phyloP scores from a whole-genome alignment of 2,329 filamentous ascomycete genomes.

The Fusarium coicis region DNA sequence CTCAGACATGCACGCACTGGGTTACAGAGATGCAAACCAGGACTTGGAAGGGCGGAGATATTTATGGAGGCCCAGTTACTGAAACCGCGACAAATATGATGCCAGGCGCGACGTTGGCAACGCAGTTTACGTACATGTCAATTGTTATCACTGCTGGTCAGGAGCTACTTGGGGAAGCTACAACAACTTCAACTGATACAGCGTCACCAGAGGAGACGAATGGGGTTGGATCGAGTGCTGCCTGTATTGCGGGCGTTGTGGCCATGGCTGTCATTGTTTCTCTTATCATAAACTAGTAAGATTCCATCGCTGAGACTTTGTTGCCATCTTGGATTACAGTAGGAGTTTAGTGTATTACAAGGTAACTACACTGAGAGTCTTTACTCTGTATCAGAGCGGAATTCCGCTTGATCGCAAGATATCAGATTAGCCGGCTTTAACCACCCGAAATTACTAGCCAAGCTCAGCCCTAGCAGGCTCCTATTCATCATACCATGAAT shows the following conservation, averaged over 20 bases:
- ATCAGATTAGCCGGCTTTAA: not conserved
- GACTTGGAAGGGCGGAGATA: not conserved
- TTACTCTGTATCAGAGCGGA: not conserved
- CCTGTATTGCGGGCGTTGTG: not conserved
- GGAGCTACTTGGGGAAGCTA: not conserved
- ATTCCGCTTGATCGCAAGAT: not conserved
- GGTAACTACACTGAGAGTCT: not conserved
- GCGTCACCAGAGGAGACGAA: not conserved
- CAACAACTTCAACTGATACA: not conserved
- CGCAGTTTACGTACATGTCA: not conserved
- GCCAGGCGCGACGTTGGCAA: not conserved
- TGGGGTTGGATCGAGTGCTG: not conserved
- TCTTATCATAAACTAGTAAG: not conserved
- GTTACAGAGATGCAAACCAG: too few species aligned
- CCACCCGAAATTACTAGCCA: not conserved
- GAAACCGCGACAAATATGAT: too few species aligned
- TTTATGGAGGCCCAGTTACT: not conserved
- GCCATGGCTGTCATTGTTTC: not conserved
- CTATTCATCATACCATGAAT: too few species aligned
- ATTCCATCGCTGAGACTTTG: accelerated
- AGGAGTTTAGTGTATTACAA: accelerated
- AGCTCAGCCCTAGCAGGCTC: not conserved
- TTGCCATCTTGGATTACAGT: accelerated
- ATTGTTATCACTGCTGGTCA: not conserved
- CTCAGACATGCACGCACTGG: not conserved